Evolutionary conservation across 768 basidiomycete species (phyloP), one percentile per base, ranked within the genome.

Genomic region (Boletus rufocinnamomeus): DNA sequence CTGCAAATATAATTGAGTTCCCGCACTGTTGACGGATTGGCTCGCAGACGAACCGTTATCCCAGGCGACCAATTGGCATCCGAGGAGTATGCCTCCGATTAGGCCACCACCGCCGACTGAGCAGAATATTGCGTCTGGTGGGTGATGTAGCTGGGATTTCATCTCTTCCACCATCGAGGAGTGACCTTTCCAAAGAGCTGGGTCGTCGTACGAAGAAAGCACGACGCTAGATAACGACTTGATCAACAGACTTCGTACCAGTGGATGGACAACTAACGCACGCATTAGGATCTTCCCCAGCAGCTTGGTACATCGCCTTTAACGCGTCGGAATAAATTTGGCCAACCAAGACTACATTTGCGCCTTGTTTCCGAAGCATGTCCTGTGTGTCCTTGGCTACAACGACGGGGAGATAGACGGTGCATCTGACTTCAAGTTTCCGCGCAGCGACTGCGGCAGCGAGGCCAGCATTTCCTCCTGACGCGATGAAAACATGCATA

Each of bases 381-480:
- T 77, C 73, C 23, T 85, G 67, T 0, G 83, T 87, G 21, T 73
- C 77, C 62, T 72, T 71, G 35, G 79, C 64, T 14, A 79, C 84
- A 6, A 80, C 81, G 35, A 77, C 70, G 0, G 90, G 88, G 25
- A 93, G 76, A 67, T 79, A 91, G 2, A 91, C 84, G 7, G 83
- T 88, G 68, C 89, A 91, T 65, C 69, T 76, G 44, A 89, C 74
- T 7, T 74, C 72, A 25, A 90, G 76, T 21, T 66, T 73, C 30
- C 79, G 75, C 10, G 89, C 83, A 23, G 84, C 85, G 60, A 82
- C 80, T 17, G 89, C 89, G 0, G 82, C 81, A 14, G 88, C 90
- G 16, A 90, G 74, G 1, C 85, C 89, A n/a, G 88, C 91, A 66
- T 92, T 91, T n/a, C 90, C 90, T 6, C 86, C 82, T 0, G 90